A percentile compares a stretch with the other conserved stretches of the same genome.
Evolutionary conservation across 345 rosid genomes (phyloP).

Genomic region (Excoecaria cochinchinensis): DNA sequence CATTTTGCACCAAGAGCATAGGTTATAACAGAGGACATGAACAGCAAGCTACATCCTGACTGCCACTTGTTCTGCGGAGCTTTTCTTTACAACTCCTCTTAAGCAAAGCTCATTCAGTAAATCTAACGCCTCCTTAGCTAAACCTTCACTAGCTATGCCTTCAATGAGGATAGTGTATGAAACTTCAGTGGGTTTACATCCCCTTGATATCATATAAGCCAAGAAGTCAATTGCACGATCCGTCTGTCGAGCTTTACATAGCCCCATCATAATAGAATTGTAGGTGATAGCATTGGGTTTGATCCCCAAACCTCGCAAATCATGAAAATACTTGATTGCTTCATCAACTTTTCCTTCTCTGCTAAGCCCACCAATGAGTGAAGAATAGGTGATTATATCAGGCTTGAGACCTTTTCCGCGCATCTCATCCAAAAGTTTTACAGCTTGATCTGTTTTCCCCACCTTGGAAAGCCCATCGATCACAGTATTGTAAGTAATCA

Average conservation of each 20-base stretch:
- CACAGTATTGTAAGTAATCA: conserved; percentile 79
- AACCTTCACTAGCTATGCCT: conserved; percentile 80
- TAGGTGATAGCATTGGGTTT: conserved; percentile 66
- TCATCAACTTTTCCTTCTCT: conserved; percentile 82
- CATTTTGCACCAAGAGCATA: neutral
- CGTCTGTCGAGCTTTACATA: conserved; percentile 69
- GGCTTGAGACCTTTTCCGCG: conserved; percentile 69
- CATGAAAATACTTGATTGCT: conserved; percentile 69
- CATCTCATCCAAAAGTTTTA: conserved; percentile 71
- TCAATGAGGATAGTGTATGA: conserved; percentile 81
- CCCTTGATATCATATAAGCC: conserved; percentile 69
- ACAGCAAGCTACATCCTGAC: conserved; percentile 50
- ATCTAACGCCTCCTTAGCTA: conserved; percentile 73
- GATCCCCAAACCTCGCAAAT: conserved; percentile 64
- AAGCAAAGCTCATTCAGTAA: conserved; percentile 62
- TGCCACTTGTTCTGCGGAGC: conserved; percentile 67
- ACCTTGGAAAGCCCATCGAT: conserved; percentile 78
- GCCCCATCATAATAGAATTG: conserved; percentile 72
- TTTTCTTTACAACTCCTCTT: conserved; percentile 63
- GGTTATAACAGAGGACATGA: neutral
- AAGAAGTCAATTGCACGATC: conserved; percentile 82
- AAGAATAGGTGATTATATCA: conserved; percentile 66
- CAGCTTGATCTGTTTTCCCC: conserved; percentile 75
- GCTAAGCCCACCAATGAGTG: conserved; percentile 78
- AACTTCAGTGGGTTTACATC: conserved; percentile 73